Percentiles rank a stretch among this genome's conserved stretches.
Evolutionary conservation across 2,329 filamentous ascomycete genomes (phyloP).

Genomic region (Hysterium pulicare): DNA sequence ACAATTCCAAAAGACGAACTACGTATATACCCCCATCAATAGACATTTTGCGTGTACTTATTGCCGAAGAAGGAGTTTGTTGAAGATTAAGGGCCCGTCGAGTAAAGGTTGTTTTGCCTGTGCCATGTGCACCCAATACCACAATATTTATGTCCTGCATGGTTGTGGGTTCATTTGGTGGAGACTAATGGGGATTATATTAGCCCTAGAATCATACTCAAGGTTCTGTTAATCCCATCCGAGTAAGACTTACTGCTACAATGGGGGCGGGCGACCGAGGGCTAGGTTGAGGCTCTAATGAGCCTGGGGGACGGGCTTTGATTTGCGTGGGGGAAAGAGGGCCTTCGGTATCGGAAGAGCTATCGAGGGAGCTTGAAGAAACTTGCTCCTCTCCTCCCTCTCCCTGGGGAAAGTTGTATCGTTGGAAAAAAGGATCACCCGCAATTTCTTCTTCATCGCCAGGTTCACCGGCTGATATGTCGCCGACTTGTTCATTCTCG

Average conservation of each 20-base stretch:
- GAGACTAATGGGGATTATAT: conserved; percentile 21
- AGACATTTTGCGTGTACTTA: conserved; percentile 52
- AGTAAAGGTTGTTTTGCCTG: conserved; percentile 60
- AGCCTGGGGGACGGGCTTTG: conserved; percentile 20
- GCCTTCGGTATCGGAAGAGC: conserved; percentile 36
- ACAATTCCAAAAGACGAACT: conserved; percentile 57
- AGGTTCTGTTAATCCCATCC: not conserved
- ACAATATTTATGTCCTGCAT: conserved; percentile 57
- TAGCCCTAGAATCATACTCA: conserved; percentile 10
- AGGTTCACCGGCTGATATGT: conserved; percentile 67
- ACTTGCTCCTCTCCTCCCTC: conserved; percentile 23
- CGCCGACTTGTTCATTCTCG: conserved; percentile 13
- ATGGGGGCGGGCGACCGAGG: conserved; percentile 20
- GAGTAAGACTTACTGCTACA: conserved; percentile 21
- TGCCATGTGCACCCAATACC: conserved; percentile 52
- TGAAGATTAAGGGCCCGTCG: conserved; percentile 55
- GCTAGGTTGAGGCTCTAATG: conserved; percentile 14
- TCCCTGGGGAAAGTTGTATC: conserved; percentile 35
- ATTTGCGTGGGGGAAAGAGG: conserved; percentile 35
- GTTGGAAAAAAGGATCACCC: conserved; percentile 41
- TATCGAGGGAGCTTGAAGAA: conserved; percentile 24
- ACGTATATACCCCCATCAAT: conserved; percentile 55
- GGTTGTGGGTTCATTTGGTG: conserved; percentile 26
- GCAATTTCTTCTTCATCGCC: conserved; percentile 36
- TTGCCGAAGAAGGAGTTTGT: conserved; percentile 40